Evolutionary conservation across 2,329 filamentous ascomycete species (phyloP).

Genomic region (Onygenales sp.): DNA sequence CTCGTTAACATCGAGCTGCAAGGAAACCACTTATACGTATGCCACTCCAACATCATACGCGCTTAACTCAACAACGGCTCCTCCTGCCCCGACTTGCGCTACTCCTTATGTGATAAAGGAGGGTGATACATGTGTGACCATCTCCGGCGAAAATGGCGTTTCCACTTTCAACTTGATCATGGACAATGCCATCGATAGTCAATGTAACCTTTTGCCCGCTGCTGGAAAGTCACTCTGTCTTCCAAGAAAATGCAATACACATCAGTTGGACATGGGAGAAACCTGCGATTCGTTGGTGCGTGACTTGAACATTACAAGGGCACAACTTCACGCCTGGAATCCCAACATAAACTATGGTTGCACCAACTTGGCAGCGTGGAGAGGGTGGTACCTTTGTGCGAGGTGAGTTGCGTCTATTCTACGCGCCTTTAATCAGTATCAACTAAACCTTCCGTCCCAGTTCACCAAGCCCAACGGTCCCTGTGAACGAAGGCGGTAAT

Average conservation of each 20-base stretch:
- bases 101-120: neutral
- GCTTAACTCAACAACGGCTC: neutral
- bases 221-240: neutral
- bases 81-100: neutral
- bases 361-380: conserved; percentile 7
- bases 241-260: conserved; percentile 6
- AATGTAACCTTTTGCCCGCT: neutral
- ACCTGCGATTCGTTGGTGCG: conserved; percentile 7
- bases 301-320: conserved; percentile 5
- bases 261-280: conserved; percentile 7
- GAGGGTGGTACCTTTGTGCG: neutral
- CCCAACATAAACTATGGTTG: conserved; percentile 10
- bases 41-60: conserved; percentile 7
- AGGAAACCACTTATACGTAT: conserved; percentile 5
- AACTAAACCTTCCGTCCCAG: neutral
- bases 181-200: neutral
- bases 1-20: conserved; percentile 4
- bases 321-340: conserved; percentile 12
- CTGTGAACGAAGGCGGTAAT: neutral
- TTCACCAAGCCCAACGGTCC: neutral
- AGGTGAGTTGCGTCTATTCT: neutral
- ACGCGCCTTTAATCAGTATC: neutral
- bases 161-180: neutral
- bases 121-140: neutral
- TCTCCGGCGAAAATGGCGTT: neutral